Evolutionary conservation across 345 rosid species (phyloP), one percentile per base, ranked within the genome.

Genomic region (Linum usitatissimum): DNA sequence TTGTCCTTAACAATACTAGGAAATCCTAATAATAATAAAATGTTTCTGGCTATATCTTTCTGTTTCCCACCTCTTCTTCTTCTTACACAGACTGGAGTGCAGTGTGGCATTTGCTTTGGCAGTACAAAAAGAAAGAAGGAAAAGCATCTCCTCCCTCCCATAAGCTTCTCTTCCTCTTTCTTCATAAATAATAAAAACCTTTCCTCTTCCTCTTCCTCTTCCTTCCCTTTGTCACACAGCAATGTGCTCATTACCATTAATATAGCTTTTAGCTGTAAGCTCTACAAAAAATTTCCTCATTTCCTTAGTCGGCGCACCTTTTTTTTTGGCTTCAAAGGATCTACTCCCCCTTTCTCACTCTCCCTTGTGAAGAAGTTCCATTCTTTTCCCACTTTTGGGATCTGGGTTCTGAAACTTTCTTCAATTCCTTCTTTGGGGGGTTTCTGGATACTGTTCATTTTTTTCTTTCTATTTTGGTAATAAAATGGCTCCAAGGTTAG

Each of bases 401-500:
- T 81, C 86, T 77, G 77, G 65, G 79, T 74, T 53, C 56, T 70
- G 61, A 64, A 64, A 64, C 57, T 64, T 76, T 70, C 34, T 55
- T 53, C 9, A 36, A 67, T 40, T 42, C 31, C 30, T 61, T 40
- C 63, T 31, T 21, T 0, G 8, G 38, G 51, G 67, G 69, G 10
- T 56, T 45, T 67, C 12, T 40, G 13, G 19, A 53, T 62, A 3
- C 19, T 51, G 59, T 64, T 57, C 56, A 51, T 30, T 8, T 65
- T 14, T 18, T 61, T 64, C 10, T 51, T 64, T 9, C 12, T 45
- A 8, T 31, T 42, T n/a, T 51, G 39, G 38, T 34, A 23, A 23
- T 23, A 64, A n/a, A n/a, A 90, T 90, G 95, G 84, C 86, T 73
- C 83, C 88, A 38, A 74, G 86, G 59, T 71, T 81, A 69, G 79